A percentile compares a stretch with the other conserved stretches of the same genome.
Conservation (phyloP, 2,329 filamentous ascomycete genomes). For the Aureobasidium zeae region DNA sequence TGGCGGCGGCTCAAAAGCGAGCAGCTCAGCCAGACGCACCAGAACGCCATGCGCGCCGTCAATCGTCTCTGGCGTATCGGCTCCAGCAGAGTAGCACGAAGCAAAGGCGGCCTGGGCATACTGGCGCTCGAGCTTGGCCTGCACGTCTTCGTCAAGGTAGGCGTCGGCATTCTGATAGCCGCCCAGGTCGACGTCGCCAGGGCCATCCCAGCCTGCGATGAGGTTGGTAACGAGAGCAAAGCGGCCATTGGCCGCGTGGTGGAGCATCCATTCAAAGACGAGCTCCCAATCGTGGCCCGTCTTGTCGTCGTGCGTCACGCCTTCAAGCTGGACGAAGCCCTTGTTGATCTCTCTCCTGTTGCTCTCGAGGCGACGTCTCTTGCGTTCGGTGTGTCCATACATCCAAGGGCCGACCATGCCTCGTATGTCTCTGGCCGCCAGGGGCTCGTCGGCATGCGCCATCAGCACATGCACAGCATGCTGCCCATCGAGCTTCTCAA, state of each 20-base stretch:
- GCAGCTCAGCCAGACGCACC: conserved; percentile 48
- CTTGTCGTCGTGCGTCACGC: conserved; percentile 24
- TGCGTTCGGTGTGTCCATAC: conserved; percentile 54
- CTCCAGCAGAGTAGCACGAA: conserved; percentile 57
- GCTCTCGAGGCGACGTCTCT: conserved; percentile 34
- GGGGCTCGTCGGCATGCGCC: conserved; percentile 41
- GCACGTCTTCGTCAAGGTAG: conserved; percentile 52
- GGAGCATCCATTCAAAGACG: conserved; percentile 57
- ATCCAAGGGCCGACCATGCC: conserved; percentile 66
- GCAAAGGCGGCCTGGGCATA: conserved; percentile 62
- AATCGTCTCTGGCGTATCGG: conserved; percentile 49
- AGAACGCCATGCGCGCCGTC: conserved; percentile 52
- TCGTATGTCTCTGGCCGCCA: conserved; percentile 55
- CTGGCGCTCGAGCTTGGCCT: conserved; percentile 50
- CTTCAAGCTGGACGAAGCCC: conserved; percentile 21
- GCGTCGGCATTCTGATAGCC: conserved; percentile 43
- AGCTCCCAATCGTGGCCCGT: conserved; percentile 58
- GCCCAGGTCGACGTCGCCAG: conserved; percentile 59
- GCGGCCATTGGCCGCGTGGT: conserved; percentile 46
- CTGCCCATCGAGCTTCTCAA: conserved; percentile 52
- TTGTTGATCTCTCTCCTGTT: background rate
- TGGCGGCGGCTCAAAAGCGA: conserved; percentile 51
- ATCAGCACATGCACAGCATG: conserved; percentile 54
- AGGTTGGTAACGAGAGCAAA: conserved; percentile 55
- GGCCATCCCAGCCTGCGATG: conserved; percentile 65